These are phyloP conservation scores for Mortierella alpina DNA, from an alignment of 192 early-diverging fungal genomes.

Conservation along the genomic window DNA sequence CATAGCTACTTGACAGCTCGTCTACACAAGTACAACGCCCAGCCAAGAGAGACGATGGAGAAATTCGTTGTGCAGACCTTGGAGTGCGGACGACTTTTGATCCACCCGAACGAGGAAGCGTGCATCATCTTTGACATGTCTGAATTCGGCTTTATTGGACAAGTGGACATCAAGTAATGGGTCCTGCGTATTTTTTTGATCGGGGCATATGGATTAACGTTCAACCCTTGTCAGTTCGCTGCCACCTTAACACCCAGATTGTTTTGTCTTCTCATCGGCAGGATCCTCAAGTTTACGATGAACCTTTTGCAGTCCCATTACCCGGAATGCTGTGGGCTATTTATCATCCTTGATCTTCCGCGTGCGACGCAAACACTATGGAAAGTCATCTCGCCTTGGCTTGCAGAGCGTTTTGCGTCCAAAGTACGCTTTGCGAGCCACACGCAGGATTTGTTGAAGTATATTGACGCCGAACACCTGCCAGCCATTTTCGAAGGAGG, in stretches of 20 bases:
- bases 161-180: too few relatives aligned
- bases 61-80: constrained; percentile 4
- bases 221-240: too few relatives aligned
- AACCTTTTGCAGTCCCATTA: constrained; percentile 83
- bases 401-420: constrained; percentile 85
- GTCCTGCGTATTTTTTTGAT: too few relatives aligned
- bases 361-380: constrained; percentile 86
- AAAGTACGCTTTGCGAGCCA: constrained; percentile 78
- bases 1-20: constrained; percentile 47
- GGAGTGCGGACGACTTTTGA: too few relatives aligned
- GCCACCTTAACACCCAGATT: constrained; percentile 63
- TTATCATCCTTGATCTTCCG: constrained; percentile 83
- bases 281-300: constrained; percentile 75
- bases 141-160: too few relatives aligned
- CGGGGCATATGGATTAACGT: too few relatives aligned
- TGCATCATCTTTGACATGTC: too few relatives aligned
- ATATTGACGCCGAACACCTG: constrained; percentile 68
- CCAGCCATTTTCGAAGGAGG: constrained; percentile 69
- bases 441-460: constrained; percentile 64
- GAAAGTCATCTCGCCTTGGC: constrained; percentile 78
- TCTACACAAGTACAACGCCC: constrained; percentile 53
- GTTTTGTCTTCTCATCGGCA: constrained; percentile 70
- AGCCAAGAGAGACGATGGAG: constrained; percentile 69
- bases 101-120: too few relatives aligned
- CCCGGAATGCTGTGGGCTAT: constrained; percentile 81